A percentile compares a stretch with the other conserved stretches of the same genome.
phyloP scores from a whole-genome alignment of 108 stramenopile species.

The Craspedostauros australis region DNA sequence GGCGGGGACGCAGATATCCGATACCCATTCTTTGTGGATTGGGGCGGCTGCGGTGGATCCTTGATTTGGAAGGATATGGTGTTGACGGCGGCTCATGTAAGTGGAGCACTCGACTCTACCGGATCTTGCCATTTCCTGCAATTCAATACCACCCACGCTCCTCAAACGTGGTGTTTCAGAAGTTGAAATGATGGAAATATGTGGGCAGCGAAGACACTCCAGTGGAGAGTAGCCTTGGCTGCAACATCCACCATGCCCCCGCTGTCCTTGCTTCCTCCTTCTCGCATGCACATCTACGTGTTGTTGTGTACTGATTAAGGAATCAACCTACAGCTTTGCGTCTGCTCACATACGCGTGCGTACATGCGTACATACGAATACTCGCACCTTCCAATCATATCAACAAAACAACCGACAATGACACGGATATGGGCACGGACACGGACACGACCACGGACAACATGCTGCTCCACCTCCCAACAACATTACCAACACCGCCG shows the following conservation, averaged over 20 bases:
- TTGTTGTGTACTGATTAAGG: too few relatives aligned
- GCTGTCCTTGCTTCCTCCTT: not conserved
- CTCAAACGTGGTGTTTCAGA: not conserved
- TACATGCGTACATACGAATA: too few relatives aligned
- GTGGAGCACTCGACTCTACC: too few relatives aligned
- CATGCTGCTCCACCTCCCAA: too few relatives aligned
- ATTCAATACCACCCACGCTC: not conserved
- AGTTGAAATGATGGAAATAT: not conserved
- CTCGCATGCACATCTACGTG: too few relatives aligned
- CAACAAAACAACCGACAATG: too few relatives aligned
- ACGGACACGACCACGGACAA: too few relatives aligned
- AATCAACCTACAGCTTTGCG: too few relatives aligned
- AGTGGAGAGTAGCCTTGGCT: not conserved
- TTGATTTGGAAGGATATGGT: slow-evolving; percentile 20
- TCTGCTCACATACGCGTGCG: too few relatives aligned
- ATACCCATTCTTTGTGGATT: slow-evolving; percentile 26
- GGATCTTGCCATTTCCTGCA: not conserved
- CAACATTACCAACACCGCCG: too few relatives aligned
- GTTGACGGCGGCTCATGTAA: slow-evolving; percentile 26
- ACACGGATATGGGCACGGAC: too few relatives aligned
- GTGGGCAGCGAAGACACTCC: not conserved
- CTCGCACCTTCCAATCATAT: too few relatives aligned
- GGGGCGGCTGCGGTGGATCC: slow-evolving; percentile 16
- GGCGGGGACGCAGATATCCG: slow-evolving; percentile 18
- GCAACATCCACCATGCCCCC: not conserved